Percentiles rank a stretch among this genome's conserved stretches.
These are phyloP conservation scores for Mucor mucedo DNA, from an alignment of 371 early-diverging fungal genomes.

Conservation along the genomic window DNA sequence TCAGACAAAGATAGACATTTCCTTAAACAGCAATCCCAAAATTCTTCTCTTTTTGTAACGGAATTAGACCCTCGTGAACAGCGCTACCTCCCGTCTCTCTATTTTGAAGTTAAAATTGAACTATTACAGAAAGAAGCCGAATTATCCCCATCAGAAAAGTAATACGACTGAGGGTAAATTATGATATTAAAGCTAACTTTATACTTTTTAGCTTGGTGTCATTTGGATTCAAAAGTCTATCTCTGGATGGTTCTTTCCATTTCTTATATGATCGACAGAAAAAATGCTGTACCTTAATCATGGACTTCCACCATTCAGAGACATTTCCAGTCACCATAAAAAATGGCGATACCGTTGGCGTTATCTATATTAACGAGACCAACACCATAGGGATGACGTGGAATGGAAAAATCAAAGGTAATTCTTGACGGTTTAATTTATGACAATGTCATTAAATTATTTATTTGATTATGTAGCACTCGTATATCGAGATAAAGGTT, in stretches of 20 bases:
- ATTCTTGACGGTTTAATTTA: background rate
- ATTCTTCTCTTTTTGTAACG: conserved; percentile 6
- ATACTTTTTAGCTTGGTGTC: conserved; percentile 12
- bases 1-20: background rate
- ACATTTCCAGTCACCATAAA: background rate
- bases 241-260: conserved; percentile 17
- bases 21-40: background rate
- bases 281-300: conserved; percentile 17
- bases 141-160: conserved; percentile 14
- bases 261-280: conserved; percentile 29
- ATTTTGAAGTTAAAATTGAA: conserved; percentile 37
- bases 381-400: conserved; percentile 26
- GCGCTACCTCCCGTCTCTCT: conserved; percentile 32
- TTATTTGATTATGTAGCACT: conserved; percentile 12
- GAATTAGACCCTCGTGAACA: background rate
- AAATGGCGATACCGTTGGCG: conserved; percentile 40
- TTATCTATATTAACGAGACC: conserved; percentile 30
- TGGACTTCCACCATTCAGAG: background rate
- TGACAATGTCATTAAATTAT: background rate
- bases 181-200: background rate
- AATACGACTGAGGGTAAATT: background rate
- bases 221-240: conserved; percentile 32
- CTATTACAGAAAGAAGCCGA: conserved; percentile 16
- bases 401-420: conserved; percentile 33
- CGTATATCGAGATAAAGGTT: conserved; percentile 12